Conservation (phyloP, 306 rosid genomes). For the Glycyrrhiza uralensis region DNA sequence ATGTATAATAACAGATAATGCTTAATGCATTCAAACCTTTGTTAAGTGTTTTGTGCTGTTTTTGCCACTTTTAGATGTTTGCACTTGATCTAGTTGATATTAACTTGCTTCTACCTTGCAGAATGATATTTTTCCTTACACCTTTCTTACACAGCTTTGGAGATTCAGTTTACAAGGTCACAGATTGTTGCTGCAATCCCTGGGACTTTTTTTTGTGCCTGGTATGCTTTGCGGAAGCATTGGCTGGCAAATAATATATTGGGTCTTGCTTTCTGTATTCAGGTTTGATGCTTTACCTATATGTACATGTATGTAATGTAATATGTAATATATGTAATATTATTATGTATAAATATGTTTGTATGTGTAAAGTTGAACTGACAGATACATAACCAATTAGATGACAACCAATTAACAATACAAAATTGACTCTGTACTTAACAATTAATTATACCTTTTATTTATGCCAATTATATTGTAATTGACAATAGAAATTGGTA, state of each 20-base stretch:
- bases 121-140: constrained; percentile 61
- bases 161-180: constrained; percentile 94
- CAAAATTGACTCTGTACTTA: neutral
- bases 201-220: constrained; percentile 93
- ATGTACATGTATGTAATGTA: neutral
- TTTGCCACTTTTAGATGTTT: constrained; percentile 14
- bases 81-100: constrained; percentile 47
- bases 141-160: constrained; percentile 82
- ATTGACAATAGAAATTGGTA: neutral
- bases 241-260: constrained; percentile 95
- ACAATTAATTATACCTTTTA: neutral
- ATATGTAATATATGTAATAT: no score
- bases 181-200: constrained; percentile 90
- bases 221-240: constrained; percentile 92
- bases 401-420: neutral
- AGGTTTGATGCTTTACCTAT: constrained; percentile 46
- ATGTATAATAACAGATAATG: neutral
- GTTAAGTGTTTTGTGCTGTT: neutral
- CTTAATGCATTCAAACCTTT: neutral
- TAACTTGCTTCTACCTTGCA: constrained; percentile 46
- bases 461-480: neutral
- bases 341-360: neutral
- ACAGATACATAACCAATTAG: neutral
- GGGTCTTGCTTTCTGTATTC: constrained; percentile 97
- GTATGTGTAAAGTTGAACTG: neutral